These are phyloP conservation scores for Fusarium sp. DNA, from an alignment of 2,329 filamentous ascomycete genomes.

Conservation along the genomic window DNA sequence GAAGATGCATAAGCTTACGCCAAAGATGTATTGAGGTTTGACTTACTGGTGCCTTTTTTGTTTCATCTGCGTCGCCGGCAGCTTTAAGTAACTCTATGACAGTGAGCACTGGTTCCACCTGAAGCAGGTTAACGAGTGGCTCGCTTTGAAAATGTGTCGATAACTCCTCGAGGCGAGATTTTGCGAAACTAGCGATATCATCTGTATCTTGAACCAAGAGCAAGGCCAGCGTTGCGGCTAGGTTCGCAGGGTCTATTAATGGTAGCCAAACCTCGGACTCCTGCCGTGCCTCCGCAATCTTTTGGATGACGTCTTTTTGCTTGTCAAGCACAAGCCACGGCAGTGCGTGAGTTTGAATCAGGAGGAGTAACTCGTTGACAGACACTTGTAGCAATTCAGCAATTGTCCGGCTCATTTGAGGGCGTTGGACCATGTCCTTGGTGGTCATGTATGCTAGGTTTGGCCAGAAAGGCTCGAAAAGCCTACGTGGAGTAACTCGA, in stretches of 20 bases:
- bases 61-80: slow-evolving; percentile 73
- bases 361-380: slow-evolving; percentile 75
- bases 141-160: slow-evolving; percentile 75
- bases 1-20: slow-evolving; percentile 37
- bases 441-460: slow-evolving; percentile 83
- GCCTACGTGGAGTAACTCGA: slow-evolving; percentile 67
- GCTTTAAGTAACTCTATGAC: slow-evolving; percentile 85
- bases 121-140: slow-evolving; percentile 74
- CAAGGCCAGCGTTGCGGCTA: slow-evolving; percentile 66
- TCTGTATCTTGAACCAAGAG: slow-evolving; percentile 66
- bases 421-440: slow-evolving; percentile 80
- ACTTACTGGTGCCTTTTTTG: slow-evolving; percentile 66
- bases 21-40: neutral
- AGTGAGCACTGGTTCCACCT: slow-evolving; percentile 77
- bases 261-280: slow-evolving; percentile 69
- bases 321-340: slow-evolving; percentile 86
- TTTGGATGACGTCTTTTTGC: slow-evolving; percentile 79
- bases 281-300: slow-evolving; percentile 80
- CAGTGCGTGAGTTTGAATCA: slow-evolving; percentile 82
- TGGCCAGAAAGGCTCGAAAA: slow-evolving; percentile 90
- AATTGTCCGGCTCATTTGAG: slow-evolving; percentile 83
- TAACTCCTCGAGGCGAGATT: slow-evolving; percentile 73
- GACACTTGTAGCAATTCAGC: slow-evolving; percentile 83
- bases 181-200: slow-evolving; percentile 71
- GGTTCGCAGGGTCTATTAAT: slow-evolving; percentile 65